Conservation (phyloP, 2,329 filamentous ascomycete genomes). For the Diaporthe longicolla region DNA sequence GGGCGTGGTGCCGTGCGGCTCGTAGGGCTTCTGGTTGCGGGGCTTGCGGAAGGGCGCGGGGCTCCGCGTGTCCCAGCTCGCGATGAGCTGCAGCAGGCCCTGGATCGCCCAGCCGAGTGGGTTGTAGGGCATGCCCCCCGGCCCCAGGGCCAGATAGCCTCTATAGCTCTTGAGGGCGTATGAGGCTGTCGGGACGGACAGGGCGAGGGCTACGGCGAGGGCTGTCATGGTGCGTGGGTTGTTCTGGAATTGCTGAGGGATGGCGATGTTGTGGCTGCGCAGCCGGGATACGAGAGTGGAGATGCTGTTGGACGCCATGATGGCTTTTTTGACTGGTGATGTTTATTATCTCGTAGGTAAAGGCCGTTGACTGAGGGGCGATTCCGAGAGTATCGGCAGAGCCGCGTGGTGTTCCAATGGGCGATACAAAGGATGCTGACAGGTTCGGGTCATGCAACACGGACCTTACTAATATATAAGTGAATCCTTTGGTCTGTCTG, state of each 20-base stretch:
- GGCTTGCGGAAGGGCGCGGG: conserved; percentile 47
- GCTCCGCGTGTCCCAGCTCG: conserved; percentile 52
- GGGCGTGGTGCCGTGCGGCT: conserved; percentile 45
- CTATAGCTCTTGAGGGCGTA: conserved; percentile 53
- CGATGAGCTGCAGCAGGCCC: conserved; percentile 50
- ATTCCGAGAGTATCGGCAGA: background rate
- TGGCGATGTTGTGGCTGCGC: conserved; percentile 15
- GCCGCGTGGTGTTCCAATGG: background rate
- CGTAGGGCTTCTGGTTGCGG: conserved; percentile 46
- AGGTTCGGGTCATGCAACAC: conserved; percentile 4
- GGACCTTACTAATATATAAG: background rate
- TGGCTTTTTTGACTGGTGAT: background rate
- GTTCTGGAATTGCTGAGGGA: conserved; percentile 6
- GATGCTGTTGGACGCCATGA: conserved; percentile 25
- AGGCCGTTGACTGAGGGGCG: background rate
- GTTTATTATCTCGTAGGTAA: no score
- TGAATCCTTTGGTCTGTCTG: background rate
- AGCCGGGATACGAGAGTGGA: conserved; percentile 26
- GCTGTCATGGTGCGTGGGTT: conserved; percentile 33
- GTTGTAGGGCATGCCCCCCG: conserved; percentile 60
- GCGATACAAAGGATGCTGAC: background rate
- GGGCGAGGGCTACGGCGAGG: conserved; percentile 33
- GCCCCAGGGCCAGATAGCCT: conserved; percentile 58
- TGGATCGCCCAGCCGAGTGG: conserved; percentile 58
- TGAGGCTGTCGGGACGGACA: conserved; percentile 42